Evolutionary conservation across 352 stramenopile genomes (phyloP).

Genomic region (Globisporangium irregulare): DNA sequence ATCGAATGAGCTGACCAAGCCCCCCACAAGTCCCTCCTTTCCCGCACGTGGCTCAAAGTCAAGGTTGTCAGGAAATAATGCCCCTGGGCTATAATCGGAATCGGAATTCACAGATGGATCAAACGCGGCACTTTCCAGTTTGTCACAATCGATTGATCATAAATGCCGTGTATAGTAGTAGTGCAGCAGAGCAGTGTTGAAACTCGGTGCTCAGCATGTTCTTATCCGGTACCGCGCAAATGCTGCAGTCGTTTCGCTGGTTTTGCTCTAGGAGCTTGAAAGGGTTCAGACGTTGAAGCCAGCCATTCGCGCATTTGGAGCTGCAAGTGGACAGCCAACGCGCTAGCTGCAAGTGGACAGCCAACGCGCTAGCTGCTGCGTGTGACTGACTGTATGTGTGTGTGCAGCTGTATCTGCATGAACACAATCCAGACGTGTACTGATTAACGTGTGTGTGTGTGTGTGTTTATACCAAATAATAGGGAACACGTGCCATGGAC

Average conservation of each 20-base stretch:
- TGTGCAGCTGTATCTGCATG: not conserved
- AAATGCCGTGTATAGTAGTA: no score
- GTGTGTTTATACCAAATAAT: no score
- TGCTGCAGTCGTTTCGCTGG: not conserved
- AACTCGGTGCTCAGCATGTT: no score
- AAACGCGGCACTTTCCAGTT: no score
- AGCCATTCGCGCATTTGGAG: not conserved
- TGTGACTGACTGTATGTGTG: not conserved
- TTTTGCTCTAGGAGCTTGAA: not conserved
- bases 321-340: not conserved
- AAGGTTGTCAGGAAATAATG: not conserved
- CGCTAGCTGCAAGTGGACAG: not conserved
- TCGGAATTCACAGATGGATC: no score
- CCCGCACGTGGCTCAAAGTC: not conserved
- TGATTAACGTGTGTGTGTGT: not conserved
- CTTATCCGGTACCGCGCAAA: no score
- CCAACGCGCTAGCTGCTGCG: not conserved
- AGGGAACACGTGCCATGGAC: conserved; percentile 3
- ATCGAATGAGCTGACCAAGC: not conserved
- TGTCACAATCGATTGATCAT: no score
- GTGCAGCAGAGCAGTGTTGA: no score
- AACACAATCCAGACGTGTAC: not conserved
- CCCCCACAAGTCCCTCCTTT: no score
- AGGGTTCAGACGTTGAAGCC: not conserved
- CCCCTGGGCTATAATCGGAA: no score